Conservation (phyloP, 306 rosid species). For the Prunus persica region Prunus_persica_NCBIv2 NC_034012.1:5910501-5911000, state of each 20-base stretch:
- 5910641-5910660: not conserved
- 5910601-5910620: not conserved
- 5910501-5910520: slow-evolving; percentile 25
- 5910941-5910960: not conserved
- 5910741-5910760: not conserved
- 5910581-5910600: not conserved
- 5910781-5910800: not conserved
- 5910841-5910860: not conserved
- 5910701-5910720: not conserved
- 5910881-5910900: not conserved
- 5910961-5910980: slow-evolving; percentile 1
- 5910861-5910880: not conserved
- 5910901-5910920: not conserved
- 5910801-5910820: not conserved
- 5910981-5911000: not conserved
- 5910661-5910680: slow-evolving; percentile 4
- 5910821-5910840: not conserved
- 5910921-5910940: not conserved
- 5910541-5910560: not conserved
- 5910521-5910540: slow-evolving; percentile 14
- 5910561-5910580: not conserved
- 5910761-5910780: not conserved
- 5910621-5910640: not conserved
- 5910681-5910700: not conserved
- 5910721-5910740: not conserved